These are phyloP conservation scores for Meyerozyma carpophila DNA, from an alignment of 1,139 yeast genomes.

Conservation along the genomic window DNA sequence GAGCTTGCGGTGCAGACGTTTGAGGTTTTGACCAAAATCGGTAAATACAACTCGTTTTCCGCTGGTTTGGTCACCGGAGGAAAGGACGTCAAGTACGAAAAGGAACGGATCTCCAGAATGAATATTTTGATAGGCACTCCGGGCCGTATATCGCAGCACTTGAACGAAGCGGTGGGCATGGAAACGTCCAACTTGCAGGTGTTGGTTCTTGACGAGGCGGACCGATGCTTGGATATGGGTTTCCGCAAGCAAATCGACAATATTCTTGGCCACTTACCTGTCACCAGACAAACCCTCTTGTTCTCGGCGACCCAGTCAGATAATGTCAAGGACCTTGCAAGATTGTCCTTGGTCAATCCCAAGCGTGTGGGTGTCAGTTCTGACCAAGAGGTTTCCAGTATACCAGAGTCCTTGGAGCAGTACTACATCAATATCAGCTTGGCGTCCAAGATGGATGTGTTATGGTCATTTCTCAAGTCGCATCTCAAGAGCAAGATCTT, in stretches of 20 bases:
- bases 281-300: conserved; percentile 79
- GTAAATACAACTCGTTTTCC: conserved; percentile 72
- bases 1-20: conserved; percentile 93
- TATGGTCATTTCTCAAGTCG: conserved; percentile 87
- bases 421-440: conserved; percentile 67
- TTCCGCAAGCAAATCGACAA: conserved; percentile 85
- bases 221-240: conserved; percentile 94
- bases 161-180: conserved; percentile 89
- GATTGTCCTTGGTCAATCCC: conserved; percentile 80
- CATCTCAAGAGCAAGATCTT: conserved; percentile 82
- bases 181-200: conserved; percentile 76
- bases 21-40: conserved; percentile 82
- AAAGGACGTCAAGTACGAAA: conserved; percentile 82
- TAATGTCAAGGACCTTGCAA: conserved; percentile 79
- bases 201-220: conserved; percentile 92
- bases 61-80: conserved; percentile 98
- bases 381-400: conserved; percentile 45
- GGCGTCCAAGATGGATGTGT: conserved; percentile 75
- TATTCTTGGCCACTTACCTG: conserved; percentile 77
- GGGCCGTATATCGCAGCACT: conserved; percentile 88
- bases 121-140: conserved; percentile 95
- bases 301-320: conserved; percentile 95
- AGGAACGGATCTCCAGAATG: conserved; percentile 76
- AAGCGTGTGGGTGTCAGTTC: conserved; percentile 60
- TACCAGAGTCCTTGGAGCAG: conserved; percentile 85